Base-by-base conservation (phyloP, 2,329 filamentous ascomycete species). In the Annulohypoxylon truncatum region DNA sequence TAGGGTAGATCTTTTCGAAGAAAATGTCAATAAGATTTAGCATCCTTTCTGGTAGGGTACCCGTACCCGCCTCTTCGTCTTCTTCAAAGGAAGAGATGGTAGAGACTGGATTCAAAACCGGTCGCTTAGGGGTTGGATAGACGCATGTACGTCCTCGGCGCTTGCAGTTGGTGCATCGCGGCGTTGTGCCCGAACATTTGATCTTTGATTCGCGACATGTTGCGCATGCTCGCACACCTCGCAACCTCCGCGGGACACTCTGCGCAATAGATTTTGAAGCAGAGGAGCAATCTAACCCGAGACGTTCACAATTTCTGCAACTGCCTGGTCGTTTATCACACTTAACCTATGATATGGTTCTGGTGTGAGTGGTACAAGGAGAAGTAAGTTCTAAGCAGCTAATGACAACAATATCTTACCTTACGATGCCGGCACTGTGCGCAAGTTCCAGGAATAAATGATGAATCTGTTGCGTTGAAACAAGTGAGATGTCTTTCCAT, bases 391-490 rank as follows among this genome's bases (percentile, higher is more conserved):
- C 20, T 35, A 13, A 10, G 48, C 18, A 13, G 20, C 8, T 4
- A 10, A 4, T 8, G 15, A 18, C 7, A 3, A 46, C 31, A 40
- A 29, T 28, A 52, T 52, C 62, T 52, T 55, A 68, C 69, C 53
- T 71, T 74, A 26, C 72, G 70, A 42, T 62, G 58, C 40, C 72
- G 64, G 58, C 72, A 73, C 42, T 74, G 72, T 12, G 52, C 68
- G 47, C 72, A 74, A 9, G 70, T 69, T 54, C 68, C 67, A 40
- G 66, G 72, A 18, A 31, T 26, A 18, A 63, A 57, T 20, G 57
- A 51, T 7, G 31, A 56, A 28, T 12, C 54, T 56, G 13, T 65
- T 50, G 42, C 54, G 55, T 58, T 58, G 9, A 73, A 73, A 42
- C 66, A 70, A 18, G 57, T 61, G 18, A 70, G 58, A 52, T 64